Evolutionary conservation across 768 basidiomycete species (phyloP), one percentile per base, ranked within the genome.

Genomic region (Serpula lacrymans): DNA sequence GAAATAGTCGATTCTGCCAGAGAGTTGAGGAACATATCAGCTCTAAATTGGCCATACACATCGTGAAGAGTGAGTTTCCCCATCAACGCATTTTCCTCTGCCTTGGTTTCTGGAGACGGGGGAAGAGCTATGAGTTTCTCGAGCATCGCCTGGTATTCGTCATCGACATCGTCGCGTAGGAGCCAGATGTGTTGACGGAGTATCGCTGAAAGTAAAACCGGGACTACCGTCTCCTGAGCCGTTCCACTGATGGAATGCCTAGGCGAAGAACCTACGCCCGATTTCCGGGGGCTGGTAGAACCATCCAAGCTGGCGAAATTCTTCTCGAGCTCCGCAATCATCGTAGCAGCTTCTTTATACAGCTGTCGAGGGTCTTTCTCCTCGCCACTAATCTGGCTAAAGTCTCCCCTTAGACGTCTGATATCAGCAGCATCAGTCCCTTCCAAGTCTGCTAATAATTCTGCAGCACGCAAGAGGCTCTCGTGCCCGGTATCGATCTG

Each of bases 11-110:
- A 95, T 58, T 98, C 95, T 0, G 84, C 77, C 17, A 97, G 66
- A 13, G 93, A 93, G 54, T 84, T 92, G 43, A 96, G 69, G 57
- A 93, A 88, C 69, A 96, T 87, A 56, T 97, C 93, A 0, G 79
- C 73, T 23, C 78, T 78, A 68, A 95, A 90, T 6, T 80, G 80
- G 26, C 75, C 73, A 49, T 93, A 82, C 1, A 85, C 86, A 20
- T 82, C 77, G 38, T 88, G 80, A 21, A 97, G 63, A 1, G 80
- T 82, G n/a, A 95, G 64, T 48, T 78, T 82, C 1, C 84, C 93
- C 54, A 88, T 72, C 0, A 96, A 64, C 3, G 76, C 72, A 49
- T 78, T 77, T 54, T 89, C 82, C 54, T 89, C 84, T 8, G 82
- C 84, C 66, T 84, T 81, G 7, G 70, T 78, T 23, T 74, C 72